Evolutionary conservation across 1,139 yeast species (phyloP).

Genomic region (Pichia sp.): DNA sequence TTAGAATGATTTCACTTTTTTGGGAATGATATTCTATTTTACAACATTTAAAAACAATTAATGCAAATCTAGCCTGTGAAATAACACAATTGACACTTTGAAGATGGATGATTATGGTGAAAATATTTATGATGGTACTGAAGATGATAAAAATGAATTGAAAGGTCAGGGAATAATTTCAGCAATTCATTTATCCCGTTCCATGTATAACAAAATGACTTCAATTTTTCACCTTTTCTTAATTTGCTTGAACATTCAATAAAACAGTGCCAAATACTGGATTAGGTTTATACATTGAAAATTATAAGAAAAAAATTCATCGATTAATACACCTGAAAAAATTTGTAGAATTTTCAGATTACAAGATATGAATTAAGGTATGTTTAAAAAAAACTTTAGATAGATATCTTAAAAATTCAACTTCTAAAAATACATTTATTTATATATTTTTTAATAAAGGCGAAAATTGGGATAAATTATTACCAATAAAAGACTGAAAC

Average conservation of each 20-base stretch:
- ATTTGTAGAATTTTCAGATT: conserved; percentile 32
- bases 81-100: too few species aligned
- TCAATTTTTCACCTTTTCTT: conserved; percentile 46
- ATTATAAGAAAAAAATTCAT: conserved; percentile 29
- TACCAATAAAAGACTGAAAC: conserved; percentile 21
- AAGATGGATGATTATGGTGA: background rate
- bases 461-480: conserved; percentile 17
- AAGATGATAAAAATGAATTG: conserved; percentile 32
- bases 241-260: conserved; percentile 53
- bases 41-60: too few species aligned
- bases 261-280: conserved; percentile 60
- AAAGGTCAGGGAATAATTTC: conserved; percentile 59
- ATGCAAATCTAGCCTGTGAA: too few species aligned
- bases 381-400: conserved; percentile 37
- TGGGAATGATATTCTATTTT: too few species aligned
- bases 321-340: conserved; percentile 13
- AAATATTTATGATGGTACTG: background rate
- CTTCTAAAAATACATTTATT: conserved; percentile 5
- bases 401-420: conserved; percentile 23
- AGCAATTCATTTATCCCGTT: conserved; percentile 52
- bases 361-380: conserved; percentile 34
- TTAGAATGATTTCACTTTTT: too few species aligned
- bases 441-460: conserved; percentile 2
- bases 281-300: conserved; percentile 58
- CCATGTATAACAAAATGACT: conserved; percentile 42